Base-by-base conservation (phyloP, 192 early-diverging fungal species). In the Coemansia sp. region DNA sequence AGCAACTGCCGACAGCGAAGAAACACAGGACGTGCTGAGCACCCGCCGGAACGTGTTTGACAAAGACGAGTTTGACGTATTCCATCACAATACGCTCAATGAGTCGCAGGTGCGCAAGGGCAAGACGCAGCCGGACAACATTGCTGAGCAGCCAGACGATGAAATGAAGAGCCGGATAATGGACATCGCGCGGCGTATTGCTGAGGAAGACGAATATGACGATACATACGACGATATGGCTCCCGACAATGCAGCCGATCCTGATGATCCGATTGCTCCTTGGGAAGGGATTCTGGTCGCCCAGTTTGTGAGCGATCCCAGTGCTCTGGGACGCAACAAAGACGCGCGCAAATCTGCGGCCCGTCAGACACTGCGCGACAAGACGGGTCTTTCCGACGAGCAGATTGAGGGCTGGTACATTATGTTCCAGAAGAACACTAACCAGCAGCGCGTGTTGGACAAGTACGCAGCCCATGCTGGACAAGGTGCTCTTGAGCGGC, bases 61-160 rank as follows among this genome's bases (percentile, higher is more conserved):
- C 74, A 89, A 90, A 41, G 96, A 98, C 66, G 92, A 93, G 62
- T 96, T 97, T 77, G 94, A 98, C 62, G 85, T 96, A 6, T 93
- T 96, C 75, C 69, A 81, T 25, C 83, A 85, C 54, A 75, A 84
- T 9, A 73, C 70, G 3, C 71, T 93, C 7, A 87, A 93, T 66
- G 67, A 76, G 61, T 72, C 67, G 25, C 89, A 87, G 41, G 87
- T 93, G 21, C 82, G 84, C 48, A 75, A 82, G 41, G 92, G 93
- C 58, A 97, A 94, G 74, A 83, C 85, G 17, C 64, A 60, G 15
- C 5, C 25, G 0, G 48, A 15, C 12, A 22, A 12, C 43, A 50
- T n/a, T 10, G 29, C 43, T 17, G 57, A 32, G 12, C 43, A 57
- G 35, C 67, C 70, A 2, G 60, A 61, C 43, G 59, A 59, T n/a